Evolutionary conservation across 2,329 filamentous ascomycete species (phyloP), one percentile per base, ranked within the genome.

Genomic region (Phaeosphaeriaceae sp.): DNA sequence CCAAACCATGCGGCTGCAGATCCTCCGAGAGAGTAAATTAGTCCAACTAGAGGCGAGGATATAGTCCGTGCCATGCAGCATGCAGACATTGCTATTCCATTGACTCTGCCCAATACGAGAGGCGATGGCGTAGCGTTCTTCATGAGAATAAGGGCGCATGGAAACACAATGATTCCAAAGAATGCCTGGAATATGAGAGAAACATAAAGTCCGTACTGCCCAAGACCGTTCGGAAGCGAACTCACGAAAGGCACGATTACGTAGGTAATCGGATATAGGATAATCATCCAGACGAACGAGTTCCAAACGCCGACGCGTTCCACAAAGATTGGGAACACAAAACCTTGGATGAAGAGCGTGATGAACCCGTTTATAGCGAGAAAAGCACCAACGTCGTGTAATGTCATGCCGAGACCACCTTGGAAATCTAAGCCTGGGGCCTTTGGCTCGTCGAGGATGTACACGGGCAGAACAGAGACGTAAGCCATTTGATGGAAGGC

Each of bases 401-500:
- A 81, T 3, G 80, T 82, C 50, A 87, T 77, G 4, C 86, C 87
- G 3, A 90, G 76, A 15, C 87, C 87, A 36, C 87, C 87, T 0
- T 79, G 63, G 32, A 80, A 65, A 23, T 76, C 74, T 13, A 76
- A 61, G 6, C 63, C 63, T 20, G 40, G 62, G 23, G 47, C 35
- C 2, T 33, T 20, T 17, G 82, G 81, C 18, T 85, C 78, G 61
- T 96, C 92, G 68, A 96, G 90, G 45, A 96, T 85, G 76, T 96
- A 97, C 52, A 97, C 96, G 8, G 92, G 92, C 42, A 96, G 80
- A 1, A 96, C 83, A 66, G 95, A 90, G 67, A 96, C 91, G 73
- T 90, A 97, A 1, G 89, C 91, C 91, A 97, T 97, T 47, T 72
- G 69, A 33, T 97, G 92, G 73, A 95, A 96, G 8, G 90, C 92